Conservation (phyloP, 176 grass and related monocot genomes). For the Ampelocalamus luodianensis region DNA sequence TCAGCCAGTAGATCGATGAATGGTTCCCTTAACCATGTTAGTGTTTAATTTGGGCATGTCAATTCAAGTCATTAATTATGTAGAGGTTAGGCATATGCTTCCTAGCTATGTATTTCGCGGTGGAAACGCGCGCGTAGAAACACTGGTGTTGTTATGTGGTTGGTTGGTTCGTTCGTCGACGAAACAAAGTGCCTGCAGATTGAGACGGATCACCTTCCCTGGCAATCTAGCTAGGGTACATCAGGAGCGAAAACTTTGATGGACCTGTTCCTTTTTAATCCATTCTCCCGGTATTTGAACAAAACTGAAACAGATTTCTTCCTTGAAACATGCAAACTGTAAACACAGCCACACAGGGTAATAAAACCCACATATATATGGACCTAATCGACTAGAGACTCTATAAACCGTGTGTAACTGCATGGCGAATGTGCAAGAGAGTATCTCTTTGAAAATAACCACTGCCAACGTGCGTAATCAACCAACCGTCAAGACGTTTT, state of each 20-base stretch:
- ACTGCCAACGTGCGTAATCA: no score
- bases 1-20: background rate
- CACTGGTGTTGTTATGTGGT: background rate
- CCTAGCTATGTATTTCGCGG: no score
- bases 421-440: no score
- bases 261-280: background rate
- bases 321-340: background rate
- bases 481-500: no score
- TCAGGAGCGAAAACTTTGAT: background rate
- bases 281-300: background rate
- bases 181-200: background rate
- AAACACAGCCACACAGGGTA: background rate
- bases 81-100: background rate
- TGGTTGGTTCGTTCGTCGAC: background rate
- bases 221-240: background rate
- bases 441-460: no score
- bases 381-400: no score
- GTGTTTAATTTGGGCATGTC: background rate
- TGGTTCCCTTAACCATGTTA: no score
- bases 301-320: background rate
- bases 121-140: background rate
- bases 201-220: background rate
- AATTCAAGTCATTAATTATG: background rate
- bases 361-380: no score
- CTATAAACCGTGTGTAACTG: no score